phyloP scores from a whole-genome alignment of 176 grass and related monocot species.

The Microstegium vimineum region DNA sequence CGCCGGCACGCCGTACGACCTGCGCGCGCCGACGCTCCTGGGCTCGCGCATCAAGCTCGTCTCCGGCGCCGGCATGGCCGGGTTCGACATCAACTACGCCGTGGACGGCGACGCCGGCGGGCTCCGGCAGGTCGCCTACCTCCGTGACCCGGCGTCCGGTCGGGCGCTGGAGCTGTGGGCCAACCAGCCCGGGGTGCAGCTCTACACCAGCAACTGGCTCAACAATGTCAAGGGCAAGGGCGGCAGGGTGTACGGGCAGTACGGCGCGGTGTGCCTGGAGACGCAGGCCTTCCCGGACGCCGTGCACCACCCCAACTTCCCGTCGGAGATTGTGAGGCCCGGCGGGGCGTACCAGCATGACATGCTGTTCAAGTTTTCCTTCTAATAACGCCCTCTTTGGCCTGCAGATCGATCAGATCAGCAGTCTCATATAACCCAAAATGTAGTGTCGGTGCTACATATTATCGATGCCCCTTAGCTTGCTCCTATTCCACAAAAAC shows the following conservation, averaged over 20 bases:
- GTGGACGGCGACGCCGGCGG: too few species aligned
- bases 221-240: conserved; percentile 47
- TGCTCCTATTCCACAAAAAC: not conserved
- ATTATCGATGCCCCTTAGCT: not conserved
- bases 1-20: too few species aligned
- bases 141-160: conserved; percentile 22
- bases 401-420: not conserved
- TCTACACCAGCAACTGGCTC: conserved; percentile 69
- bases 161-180: conserved; percentile 57
- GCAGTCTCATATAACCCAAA: not conserved
- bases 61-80: too few species aligned
- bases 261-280: conserved; percentile 77
- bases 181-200: conserved; percentile 79
- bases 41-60: too few species aligned
- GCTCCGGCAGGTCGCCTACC: too few species aligned
- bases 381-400: not conserved
- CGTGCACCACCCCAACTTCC: conserved; percentile 80
- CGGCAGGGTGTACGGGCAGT: conserved; percentile 41
- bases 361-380: conserved; percentile 82
- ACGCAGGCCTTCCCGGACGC: conserved; percentile 87
- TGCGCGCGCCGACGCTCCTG: too few species aligned
- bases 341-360: conserved; percentile 56
- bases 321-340: conserved; percentile 54
- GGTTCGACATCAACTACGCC: too few species aligned
- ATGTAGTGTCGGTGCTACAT: not conserved